Percentiles rank a stretch among this genome's conserved stretches.
These are phyloP conservation scores for Paecilomyces formosus DNA, from an alignment of 2,329 filamentous ascomycete genomes.

Conservation along the genomic window DNA sequence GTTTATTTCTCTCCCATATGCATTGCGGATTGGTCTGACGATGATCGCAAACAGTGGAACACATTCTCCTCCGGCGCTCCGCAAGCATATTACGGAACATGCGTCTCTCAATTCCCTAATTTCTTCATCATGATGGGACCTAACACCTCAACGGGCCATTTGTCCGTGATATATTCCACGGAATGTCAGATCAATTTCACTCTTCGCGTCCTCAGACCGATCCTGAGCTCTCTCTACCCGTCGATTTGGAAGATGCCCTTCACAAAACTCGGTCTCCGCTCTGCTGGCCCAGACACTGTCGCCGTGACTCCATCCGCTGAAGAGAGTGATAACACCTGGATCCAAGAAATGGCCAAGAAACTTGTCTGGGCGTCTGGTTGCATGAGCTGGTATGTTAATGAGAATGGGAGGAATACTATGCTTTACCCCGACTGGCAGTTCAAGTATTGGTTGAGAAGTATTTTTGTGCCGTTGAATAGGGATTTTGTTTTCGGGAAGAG, in stretches of 20 bases:
- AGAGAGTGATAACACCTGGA: constrained; percentile 25
- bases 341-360: constrained; percentile 34
- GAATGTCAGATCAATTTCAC: constrained; percentile 48
- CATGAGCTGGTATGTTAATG: constrained; percentile 46
- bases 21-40: background rate
- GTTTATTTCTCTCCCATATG: background rate
- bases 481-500: constrained; percentile 29
- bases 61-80: constrained; percentile 25
- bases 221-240: constrained; percentile 28
- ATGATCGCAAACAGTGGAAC: constrained; percentile 26
- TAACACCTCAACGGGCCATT: constrained; percentile 43
- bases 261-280: background rate
- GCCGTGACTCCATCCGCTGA: constrained; percentile 32
- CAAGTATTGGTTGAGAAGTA: constrained; percentile 41
- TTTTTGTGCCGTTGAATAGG: constrained; percentile 32
- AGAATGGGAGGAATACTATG: constrained; percentile 42
- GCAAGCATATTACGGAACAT: constrained; percentile 45
- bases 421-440: constrained; percentile 49
- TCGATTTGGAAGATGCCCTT: constrained; percentile 13
- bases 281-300: constrained; percentile 16
- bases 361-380: constrained; percentile 46
- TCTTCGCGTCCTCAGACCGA: constrained; percentile 34
- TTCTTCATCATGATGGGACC: constrained; percentile 41
- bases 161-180: constrained; percentile 44
- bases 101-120: constrained; percentile 41